Conservation (phyloP, 164 flowering plant genomes). For the Aristolochia fimbriata region DNA sequence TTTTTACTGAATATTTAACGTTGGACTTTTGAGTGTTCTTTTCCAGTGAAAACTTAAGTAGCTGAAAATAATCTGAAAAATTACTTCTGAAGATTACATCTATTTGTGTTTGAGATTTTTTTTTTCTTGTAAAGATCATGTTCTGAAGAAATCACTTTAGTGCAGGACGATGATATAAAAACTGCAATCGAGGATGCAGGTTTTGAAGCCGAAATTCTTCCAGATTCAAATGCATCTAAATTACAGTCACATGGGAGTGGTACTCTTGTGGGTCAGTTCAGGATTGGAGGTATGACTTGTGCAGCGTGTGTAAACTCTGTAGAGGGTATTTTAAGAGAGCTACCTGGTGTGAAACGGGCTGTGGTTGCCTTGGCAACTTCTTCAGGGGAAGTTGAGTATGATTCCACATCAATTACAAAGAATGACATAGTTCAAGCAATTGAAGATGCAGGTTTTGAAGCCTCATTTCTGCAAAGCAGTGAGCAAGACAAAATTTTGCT, state of each 20-base stretch:
- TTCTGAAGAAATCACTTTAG: conserved; percentile 1
- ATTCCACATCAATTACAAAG: conserved; percentile 57
- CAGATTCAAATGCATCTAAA: conserved; percentile 29
- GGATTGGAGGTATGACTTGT: conserved; percentile 98
- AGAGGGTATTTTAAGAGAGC: conserved; percentile 70
- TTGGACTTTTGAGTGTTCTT: neutral
- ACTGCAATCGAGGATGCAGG: conserved; percentile 97
- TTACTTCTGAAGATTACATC: neutral
- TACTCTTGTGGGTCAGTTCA: conserved; percentile 69
- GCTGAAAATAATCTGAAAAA: no score
- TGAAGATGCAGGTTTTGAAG: conserved; percentile 98
- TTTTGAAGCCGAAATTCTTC: conserved; percentile 83
- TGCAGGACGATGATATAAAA: conserved; percentile 77
- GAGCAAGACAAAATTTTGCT: conserved; percentile 64
- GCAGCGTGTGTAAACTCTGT: conserved; percentile 94
- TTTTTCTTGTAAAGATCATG: neutral
- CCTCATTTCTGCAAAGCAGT: conserved; percentile 70
- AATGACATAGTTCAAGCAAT: conserved; percentile 78
- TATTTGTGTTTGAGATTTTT: neutral
- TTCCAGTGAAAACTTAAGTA: neutral
- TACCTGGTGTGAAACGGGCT: conserved; percentile 84
- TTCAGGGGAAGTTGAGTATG: conserved; percentile 89
- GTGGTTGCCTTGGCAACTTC: conserved; percentile 90
- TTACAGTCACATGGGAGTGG: conserved; percentile 20
- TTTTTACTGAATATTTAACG: neutral